Percentiles rank a stretch among this genome's conserved stretches.
phyloP scores from a whole-genome alignment of 371 early-diverging fungal genomes.

The Lichtheimia hyalospora region DNA sequence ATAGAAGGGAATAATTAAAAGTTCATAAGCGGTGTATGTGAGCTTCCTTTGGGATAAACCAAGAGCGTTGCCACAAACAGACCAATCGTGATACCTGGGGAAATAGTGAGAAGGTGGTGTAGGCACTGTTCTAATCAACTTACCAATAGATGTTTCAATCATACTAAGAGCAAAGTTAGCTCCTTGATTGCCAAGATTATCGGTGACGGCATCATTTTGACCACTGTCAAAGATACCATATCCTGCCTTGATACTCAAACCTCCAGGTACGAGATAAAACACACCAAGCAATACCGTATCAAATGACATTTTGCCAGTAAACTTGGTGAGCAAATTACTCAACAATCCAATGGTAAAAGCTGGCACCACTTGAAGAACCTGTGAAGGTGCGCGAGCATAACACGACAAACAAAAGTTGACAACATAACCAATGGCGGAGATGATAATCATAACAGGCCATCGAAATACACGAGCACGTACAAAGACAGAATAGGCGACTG shows the following conservation, averaged over 20 bases:
- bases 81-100: conserved; percentile 53
- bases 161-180: conserved; percentile 44
- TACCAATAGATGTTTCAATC: conserved; percentile 39
- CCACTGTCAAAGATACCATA: conserved; percentile 34
- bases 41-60: conserved; percentile 57
- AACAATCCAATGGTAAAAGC: conserved; percentile 54
- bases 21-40: conserved; percentile 58
- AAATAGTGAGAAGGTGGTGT: not conserved
- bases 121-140: not conserved
- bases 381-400: conserved; percentile 46
- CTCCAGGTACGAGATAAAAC: conserved; percentile 57
- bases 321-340: conserved; percentile 51
- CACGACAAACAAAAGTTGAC: conserved; percentile 30
- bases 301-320: conserved; percentile 54
- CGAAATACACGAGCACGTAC: conserved; percentile 34
- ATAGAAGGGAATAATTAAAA: conserved; percentile 29
- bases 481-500: conserved; percentile 41
- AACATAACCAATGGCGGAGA: conserved; percentile 31
- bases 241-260: conserved; percentile 53
- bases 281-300: conserved; percentile 56
- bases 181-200: conserved; percentile 37
- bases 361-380: conserved; percentile 49
- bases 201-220: conserved; percentile 2
- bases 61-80: conserved; percentile 55
- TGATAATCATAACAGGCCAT: conserved; percentile 40